A percentile compares a stretch with the other conserved stretches of the same genome.
Conservation (phyloP, 768 basidiomycete genomes). For the Boletus sp. region DNA sequence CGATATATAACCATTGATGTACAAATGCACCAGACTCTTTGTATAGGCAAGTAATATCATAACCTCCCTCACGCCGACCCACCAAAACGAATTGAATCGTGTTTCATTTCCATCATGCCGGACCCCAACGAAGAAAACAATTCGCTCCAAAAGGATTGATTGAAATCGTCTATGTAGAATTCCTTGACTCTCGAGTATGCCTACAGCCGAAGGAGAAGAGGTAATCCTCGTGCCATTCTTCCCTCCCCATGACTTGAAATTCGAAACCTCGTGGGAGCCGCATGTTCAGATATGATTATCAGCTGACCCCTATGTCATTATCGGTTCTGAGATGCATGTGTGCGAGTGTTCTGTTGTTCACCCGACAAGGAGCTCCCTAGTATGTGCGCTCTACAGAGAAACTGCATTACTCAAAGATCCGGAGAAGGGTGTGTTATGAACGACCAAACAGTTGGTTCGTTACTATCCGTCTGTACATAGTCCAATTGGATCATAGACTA, state of each 20-base stretch:
- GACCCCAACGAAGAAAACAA: neutral
- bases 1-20: constrained; percentile 4
- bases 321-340: constrained; percentile 6
- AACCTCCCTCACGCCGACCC: neutral
- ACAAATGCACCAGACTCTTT: neutral
- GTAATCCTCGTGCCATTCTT: constrained; percentile 8
- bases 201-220: constrained; percentile 4
- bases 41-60: neutral
- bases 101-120: neutral
- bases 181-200: neutral
- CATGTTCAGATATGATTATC: constrained; percentile 24
- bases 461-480: neutral
- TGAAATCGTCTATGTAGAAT: neutral
- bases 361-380: constrained; percentile 8
- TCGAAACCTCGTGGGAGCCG: constrained; percentile 24
- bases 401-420: neutral
- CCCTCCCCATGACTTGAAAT: constrained; percentile 11
- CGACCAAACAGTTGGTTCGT: neutral
- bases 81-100: neutral
- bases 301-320: constrained; percentile 12
- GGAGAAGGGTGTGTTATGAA: neutral
- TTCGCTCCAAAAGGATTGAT: constrained; percentile 18
- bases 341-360: neutral
- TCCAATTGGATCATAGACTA: constrained; percentile 4
- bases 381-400: neutral